Conservation (phyloP, 176 grass and related monocot genomes). For the Microstegium vimineum region DNA sequence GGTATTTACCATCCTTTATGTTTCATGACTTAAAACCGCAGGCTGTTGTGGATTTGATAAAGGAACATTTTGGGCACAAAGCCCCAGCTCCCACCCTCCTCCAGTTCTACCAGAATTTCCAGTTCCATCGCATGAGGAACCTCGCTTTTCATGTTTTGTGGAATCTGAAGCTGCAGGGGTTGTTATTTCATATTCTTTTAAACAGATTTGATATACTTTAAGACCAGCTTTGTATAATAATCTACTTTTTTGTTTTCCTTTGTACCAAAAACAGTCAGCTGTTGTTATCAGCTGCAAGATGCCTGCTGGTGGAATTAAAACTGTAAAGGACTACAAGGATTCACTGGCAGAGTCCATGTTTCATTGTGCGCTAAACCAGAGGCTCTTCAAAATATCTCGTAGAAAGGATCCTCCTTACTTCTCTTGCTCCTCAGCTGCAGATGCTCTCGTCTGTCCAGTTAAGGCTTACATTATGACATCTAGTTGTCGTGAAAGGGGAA, state of each 20-base stretch:
- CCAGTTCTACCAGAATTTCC: constrained; percentile 71
- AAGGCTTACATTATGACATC: constrained; percentile 99
- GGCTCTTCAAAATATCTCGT: constrained; percentile 96
- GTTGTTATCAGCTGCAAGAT: constrained; percentile 98
- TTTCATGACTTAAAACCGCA: constrained; percentile 32
- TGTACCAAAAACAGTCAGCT: constrained; percentile 74
- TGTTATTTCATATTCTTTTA: constrained; percentile 27
- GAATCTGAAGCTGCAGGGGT: constrained; percentile 99
- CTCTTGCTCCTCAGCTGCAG: constrained; percentile 91
- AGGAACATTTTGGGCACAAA: constrained; percentile 89
- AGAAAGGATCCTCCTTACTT: constrained; percentile 86
- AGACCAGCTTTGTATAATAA: not conserved
- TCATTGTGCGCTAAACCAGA: constrained; percentile 95
- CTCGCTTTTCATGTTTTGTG: constrained; percentile 97
- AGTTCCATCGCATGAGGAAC: constrained; percentile 85
- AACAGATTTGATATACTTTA: not conserved
- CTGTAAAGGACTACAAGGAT: constrained; percentile 87
- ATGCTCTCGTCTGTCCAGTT: constrained; percentile 76
- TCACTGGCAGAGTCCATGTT: constrained; percentile 94
- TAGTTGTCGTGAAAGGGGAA: constrained; percentile 90
- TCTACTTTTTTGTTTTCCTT: constrained; percentile 2
- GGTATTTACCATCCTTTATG: constrained; percentile 16
- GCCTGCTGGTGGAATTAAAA: constrained; percentile 74
- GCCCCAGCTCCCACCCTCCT: constrained; percentile 39
- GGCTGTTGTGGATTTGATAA: constrained; percentile 94